phyloP scores from a whole-genome alignment of 768 basidiomycete species.

The Kwoniella shandongensis region DNA sequence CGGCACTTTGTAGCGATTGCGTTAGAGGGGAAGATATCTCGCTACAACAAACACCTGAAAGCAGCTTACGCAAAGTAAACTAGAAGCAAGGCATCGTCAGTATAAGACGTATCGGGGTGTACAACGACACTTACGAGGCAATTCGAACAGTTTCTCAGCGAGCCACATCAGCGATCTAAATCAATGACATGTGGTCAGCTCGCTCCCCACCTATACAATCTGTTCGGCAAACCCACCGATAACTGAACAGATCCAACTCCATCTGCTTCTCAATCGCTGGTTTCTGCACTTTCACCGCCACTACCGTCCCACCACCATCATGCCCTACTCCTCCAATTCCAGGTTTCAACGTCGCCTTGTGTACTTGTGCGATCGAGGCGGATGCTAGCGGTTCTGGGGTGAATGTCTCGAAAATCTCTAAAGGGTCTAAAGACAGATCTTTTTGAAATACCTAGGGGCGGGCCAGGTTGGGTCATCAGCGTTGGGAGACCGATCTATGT shows the following conservation, averaged over 20 bases:
- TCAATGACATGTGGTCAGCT: neutral
- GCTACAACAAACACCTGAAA: neutral
- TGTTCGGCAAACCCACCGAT: conserved; percentile 34
- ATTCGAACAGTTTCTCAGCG: conserved; percentile 67
- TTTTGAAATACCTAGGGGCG: conserved; percentile 56
- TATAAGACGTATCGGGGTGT: too few species aligned
- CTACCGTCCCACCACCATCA: conserved; percentile 58
- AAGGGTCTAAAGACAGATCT: conserved; percentile 62
- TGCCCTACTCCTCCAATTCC: conserved; percentile 35
- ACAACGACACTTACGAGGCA: conserved; percentile 58
- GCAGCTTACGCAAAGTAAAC: conserved; percentile 67
- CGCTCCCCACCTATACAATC: too few species aligned
- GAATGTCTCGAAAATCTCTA: conserved; percentile 75
- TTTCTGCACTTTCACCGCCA: conserved; percentile 90
- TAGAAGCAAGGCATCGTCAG: neutral
- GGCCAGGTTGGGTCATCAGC: neutral
- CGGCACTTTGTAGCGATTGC: conserved; percentile 29
- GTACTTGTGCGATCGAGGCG: conserved; percentile 91
- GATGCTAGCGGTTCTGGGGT: conserved; percentile 75
- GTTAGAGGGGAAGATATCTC: conserved; percentile 34
- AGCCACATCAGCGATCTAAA: conserved; percentile 56
- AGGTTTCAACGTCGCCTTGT: conserved; percentile 65
- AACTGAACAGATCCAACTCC: conserved; percentile 60
- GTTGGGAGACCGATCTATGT: neutral
- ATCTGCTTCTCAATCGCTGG: conserved; percentile 82